Evolutionary conservation across 2,329 filamentous ascomycete genomes (phyloP).

Genomic region (Davidsoniella australis): DNA sequence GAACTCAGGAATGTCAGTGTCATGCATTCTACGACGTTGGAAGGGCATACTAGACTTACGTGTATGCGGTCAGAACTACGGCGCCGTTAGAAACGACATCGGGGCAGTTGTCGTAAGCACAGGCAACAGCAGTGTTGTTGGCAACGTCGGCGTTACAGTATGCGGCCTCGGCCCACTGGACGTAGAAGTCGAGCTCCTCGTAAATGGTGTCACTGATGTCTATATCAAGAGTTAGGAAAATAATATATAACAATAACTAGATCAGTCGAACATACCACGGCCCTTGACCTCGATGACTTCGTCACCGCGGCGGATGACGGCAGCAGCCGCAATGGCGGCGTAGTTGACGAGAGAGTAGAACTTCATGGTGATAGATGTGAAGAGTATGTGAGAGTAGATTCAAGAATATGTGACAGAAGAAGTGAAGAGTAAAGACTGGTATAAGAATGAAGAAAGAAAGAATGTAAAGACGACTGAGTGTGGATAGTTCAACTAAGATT

Average conservation of each 20-base stretch:
- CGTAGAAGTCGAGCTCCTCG: constrained; percentile 10
- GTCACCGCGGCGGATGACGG: constrained; percentile 11
- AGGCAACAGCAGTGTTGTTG: constrained; percentile 7
- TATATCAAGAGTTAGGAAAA: neutral
- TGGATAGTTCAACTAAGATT: neutral
- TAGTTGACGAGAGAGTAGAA: constrained; percentile 7
- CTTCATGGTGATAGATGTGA: constrained; percentile 8
- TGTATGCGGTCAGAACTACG: constrained; percentile 5
- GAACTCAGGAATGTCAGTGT: constrained; percentile 14
- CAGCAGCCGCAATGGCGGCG: constrained; percentile 9
- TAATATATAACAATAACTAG: too few relatives aligned
- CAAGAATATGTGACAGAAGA: neutral
- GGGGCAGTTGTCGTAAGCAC: constrained; percentile 10
- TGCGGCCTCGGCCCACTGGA: constrained; percentile 12
- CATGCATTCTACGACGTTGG: constrained; percentile 12
- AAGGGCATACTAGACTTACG: constrained; percentile 5
- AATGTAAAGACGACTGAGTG: neutral
- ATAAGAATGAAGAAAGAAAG: neutral
- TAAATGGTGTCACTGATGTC: constrained; percentile 6
- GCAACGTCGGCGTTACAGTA: constrained; percentile 11
- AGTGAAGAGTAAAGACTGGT: neutral
- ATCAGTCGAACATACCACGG: constrained; percentile 3
- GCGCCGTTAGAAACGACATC: constrained; percentile 8
- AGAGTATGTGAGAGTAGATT: neutral
- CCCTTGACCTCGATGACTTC: constrained; percentile 5